Base-by-base conservation (phyloP, 495 filamentous ascomycete genomes). In the Jackrogersella minutella region DNA sequence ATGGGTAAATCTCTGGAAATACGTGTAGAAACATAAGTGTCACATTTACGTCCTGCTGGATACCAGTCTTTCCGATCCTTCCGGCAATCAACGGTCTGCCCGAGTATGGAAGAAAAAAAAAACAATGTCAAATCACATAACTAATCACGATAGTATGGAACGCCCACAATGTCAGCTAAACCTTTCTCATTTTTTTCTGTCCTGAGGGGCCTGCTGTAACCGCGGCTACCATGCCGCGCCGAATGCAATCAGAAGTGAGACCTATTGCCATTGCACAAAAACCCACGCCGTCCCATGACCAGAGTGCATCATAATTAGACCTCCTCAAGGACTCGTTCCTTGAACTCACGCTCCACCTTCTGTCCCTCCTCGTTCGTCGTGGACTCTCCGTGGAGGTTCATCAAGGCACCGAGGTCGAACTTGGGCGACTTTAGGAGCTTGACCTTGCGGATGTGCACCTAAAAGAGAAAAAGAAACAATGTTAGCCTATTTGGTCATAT, bases 371-470 rank as follows among this genome's bases (percentile, higher is more conserved):
- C 95, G 79, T 99, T 96, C 71, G 92, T 93, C 72, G 88, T 89
- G 41, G 94, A 93, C 87, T 99, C 96, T 77, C 96, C 96, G 86
- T 99, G 95, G 63, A 98, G 86, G 80, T 88, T 87, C 76, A 99
- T 89, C 61, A 99, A 87, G 69, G 92, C 90, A 81, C 95, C 95
- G 61, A 99, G 92, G 78, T 99, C 95, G 84, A 99, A 99, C 87
- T 98, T 98, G 73, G 95, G 95, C 55, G 87, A 77, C 88, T 99
- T 99, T 55, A 99, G 87, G 46, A 99, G 91, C 88, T 99, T 99
- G 76, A 99, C 93, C 87, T 99, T 99, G 80, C 95, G 94, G 79
- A 99, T 96, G 86, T 99, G 95, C 70, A 99, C 94, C 95, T 99
- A 74, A 40, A 69, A 3, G 26, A 33, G 59, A 59, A 74, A 40